phyloP scores from a whole-genome alignment of 257 asterid genomes.

The Coffea canephora region DNA sequence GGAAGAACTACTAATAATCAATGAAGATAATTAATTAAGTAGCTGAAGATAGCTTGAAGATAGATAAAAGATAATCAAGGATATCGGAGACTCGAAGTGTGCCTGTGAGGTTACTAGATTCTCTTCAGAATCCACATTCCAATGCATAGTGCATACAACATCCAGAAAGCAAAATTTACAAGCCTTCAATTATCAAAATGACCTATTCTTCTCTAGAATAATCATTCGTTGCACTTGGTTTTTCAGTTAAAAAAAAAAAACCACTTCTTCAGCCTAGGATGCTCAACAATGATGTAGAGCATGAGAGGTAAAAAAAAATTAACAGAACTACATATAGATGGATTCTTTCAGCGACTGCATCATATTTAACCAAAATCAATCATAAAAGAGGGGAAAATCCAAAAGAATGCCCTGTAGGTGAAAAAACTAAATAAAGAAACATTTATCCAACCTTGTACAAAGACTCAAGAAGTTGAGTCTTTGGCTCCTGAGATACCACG shows the following conservation, averaged over 20 bases:
- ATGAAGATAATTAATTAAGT: no score
- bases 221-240: not conserved
- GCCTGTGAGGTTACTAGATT: not conserved
- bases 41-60: not conserved
- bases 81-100: no score
- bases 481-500: constrained; percentile 59
- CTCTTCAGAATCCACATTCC: not conserved
- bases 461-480: constrained; percentile 55
- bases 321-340: no score
- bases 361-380: not conserved
- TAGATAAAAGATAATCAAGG: not conserved
- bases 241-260: not conserved
- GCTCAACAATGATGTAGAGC: not conserved
- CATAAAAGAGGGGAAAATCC: not conserved
- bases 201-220: not conserved
- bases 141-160: not conserved
- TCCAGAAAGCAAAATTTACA: not conserved
- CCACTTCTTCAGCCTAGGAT: not conserved
- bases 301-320: not conserved
- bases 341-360: not conserved
- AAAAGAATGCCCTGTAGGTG: not conserved
- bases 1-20: not conserved
- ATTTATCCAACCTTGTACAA: constrained; percentile 62
- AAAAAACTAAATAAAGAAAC: constrained; percentile 5
- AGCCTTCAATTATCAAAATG: not conserved